Conservation (phyloP, 768 basidiomycete genomes). For the Kwoniella dejecticola region DNA sequence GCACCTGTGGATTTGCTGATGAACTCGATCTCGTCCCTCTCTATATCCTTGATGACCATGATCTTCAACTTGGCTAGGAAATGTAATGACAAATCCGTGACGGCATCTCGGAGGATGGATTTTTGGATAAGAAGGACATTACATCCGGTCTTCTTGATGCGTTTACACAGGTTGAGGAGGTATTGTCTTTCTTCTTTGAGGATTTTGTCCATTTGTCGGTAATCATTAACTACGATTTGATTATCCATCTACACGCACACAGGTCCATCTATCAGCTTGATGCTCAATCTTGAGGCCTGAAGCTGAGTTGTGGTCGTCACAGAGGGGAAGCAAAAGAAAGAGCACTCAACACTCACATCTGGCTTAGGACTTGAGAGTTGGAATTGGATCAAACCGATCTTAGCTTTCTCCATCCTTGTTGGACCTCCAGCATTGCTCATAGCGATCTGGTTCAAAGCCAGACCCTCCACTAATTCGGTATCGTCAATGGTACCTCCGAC, state of each 20-base stretch:
- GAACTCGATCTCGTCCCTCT: conserved; percentile 98
- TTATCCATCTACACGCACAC: conserved; percentile 98
- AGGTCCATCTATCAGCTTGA: too few species aligned
- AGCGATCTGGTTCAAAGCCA: conserved; percentile 96
- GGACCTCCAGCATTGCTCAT: conserved; percentile 88
- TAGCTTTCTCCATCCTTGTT: conserved; percentile 94
- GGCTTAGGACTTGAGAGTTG: conserved; percentile 97
- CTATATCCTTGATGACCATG: conserved; percentile 93
- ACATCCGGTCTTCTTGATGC: conserved; percentile 99
- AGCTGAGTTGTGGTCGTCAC: too few species aligned
- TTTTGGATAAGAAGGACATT: conserved; percentile 99
- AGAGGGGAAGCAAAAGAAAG: too few species aligned
- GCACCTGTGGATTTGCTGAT: conserved; percentile 90
- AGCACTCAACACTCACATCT: conserved; percentile 80
- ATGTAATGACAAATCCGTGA: conserved; percentile 93
- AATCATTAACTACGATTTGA: conserved; percentile 98
- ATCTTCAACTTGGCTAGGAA: conserved; percentile 97
- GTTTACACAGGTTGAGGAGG: conserved; percentile 95
- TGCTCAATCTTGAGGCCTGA: too few species aligned
- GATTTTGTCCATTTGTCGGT: conserved; percentile 99
- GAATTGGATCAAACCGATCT: conserved; percentile 97
- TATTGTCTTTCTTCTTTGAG: conserved; percentile 99
- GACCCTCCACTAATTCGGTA: conserved; percentile 92
- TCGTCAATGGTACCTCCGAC: conserved; percentile 99
- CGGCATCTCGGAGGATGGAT: conserved; percentile 98